Base-by-base conservation (phyloP, 2,329 filamentous ascomycete species). In the Stemphylium vesicarium region DNA sequence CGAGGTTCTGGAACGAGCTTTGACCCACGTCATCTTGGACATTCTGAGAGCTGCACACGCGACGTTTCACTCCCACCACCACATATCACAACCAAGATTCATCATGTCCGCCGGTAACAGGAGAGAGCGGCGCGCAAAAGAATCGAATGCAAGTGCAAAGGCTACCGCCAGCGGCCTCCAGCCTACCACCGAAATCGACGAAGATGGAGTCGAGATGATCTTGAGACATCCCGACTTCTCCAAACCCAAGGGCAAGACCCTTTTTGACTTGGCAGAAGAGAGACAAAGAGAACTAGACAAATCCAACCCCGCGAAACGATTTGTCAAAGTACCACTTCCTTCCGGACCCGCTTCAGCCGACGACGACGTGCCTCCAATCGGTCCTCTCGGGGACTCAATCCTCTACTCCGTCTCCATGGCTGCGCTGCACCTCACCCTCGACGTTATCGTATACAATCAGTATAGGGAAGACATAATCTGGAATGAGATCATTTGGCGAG, bases 401-500 rank as follows among this genome's bases (percentile, higher is more conserved):
- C 77, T 83, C 50, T 82, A 80, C 67, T 72, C 77, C 6, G 76
- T 85, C 10, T 86, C 85, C 59, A 76, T 95, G 65, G 80, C 85
- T 11, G 90, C 88, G 80, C 76, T 93, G 45, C 89, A 94, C 71
- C 87, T 92, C 63, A 91, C 88, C 0, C 82, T 95, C 47, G 90
- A 94, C 69, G 86, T 92, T 33, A 80, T 95, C 10, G 89, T 92
- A 18, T 89, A 92, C 72, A 83, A 88, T 64, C 91, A 95, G 75
- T 95, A 91, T 67, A 85, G 86, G n/a, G 81, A 86, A 58, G 81
- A 85, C 2, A 81, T 92, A 2, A 71, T 82, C 3, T 91, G 87
- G 86, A 52, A 68, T 1, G 74, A 79, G 20, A 81, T 92, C 2
- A 62, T 80, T 11, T 67, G 69, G 44, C 81, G 88, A 41, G 80